These are phyloP conservation scores for Lunasporangiospora selenospora DNA, from an alignment of 192 early-diverging fungal genomes.

Conservation along the genomic window DNA sequence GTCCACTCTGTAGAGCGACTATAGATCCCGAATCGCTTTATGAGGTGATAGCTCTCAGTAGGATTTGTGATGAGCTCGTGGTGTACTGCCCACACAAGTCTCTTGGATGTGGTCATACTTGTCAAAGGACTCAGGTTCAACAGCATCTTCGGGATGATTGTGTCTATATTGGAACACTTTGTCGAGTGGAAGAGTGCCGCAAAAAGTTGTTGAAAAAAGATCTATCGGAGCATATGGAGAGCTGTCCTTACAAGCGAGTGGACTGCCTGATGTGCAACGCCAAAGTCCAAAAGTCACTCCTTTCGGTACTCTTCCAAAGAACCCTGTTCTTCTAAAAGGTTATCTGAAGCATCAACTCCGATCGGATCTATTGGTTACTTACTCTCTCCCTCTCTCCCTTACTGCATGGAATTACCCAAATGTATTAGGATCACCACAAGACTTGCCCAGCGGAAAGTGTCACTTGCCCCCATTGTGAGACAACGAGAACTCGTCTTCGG, in stretches of 20 bases:
- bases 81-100: slow-evolving; percentile 61
- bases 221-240: slow-evolving; percentile 58
- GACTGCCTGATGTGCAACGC: slow-evolving; percentile 64
- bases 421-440: slow-evolving; percentile 55
- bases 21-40: slow-evolving; percentile 50
- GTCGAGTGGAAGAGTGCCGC: slow-evolving; percentile 61
- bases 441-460: slow-evolving; percentile 62
- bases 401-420: background rate
- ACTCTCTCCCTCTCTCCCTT: background rate
- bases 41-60: slow-evolving; percentile 63
- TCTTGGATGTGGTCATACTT: slow-evolving; percentile 61
- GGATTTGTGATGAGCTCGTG: slow-evolving; percentile 72
- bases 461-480: slow-evolving; percentile 62
- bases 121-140: slow-evolving; percentile 63
- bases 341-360: background rate
- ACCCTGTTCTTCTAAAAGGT: too few species aligned
- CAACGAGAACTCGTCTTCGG: slow-evolving; percentile 41
- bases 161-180: slow-evolving; percentile 54
- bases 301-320: too few species aligned
- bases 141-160: slow-evolving; percentile 66
- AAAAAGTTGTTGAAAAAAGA: slow-evolving; percentile 63
- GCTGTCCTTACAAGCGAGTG: slow-evolving; percentile 59
- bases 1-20: slow-evolving; percentile 66
- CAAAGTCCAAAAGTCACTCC: slow-evolving; percentile 53
- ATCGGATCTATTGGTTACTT: background rate